Conservation (phyloP, 2,329 filamentous ascomycete species). For the Pseudocercospora vitis region DNA sequence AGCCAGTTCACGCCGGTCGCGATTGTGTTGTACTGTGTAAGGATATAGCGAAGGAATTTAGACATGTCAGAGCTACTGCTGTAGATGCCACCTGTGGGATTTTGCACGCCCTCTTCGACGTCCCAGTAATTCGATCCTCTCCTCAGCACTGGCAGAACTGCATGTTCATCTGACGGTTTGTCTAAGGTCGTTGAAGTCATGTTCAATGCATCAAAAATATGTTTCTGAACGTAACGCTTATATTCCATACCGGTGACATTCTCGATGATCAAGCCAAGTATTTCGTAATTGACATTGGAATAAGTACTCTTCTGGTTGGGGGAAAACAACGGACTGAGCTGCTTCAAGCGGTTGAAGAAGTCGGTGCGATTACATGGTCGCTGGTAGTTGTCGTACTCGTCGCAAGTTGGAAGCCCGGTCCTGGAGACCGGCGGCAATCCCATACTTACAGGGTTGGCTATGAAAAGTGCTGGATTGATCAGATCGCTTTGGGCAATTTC, state of each 20-base stretch:
- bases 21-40: conserved; percentile 45
- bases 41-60: conserved; percentile 46
- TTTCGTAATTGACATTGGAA: conserved; percentile 44
- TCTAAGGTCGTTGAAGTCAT: conserved; percentile 39
- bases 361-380: conserved; percentile 37
- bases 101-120: conserved; percentile 44
- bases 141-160: conserved; percentile 40
- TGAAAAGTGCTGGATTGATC: conserved; percentile 3
- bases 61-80: conserved; percentile 44
- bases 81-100: conserved; percentile 49
- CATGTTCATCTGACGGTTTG: conserved; percentile 38
- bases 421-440: conserved; percentile 41
- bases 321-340: conserved; percentile 41
- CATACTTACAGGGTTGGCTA: conserved; percentile 25
- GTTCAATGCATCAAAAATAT: conserved; percentile 43
- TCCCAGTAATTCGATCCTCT: conserved; percentile 33
- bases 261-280: conserved; percentile 45
- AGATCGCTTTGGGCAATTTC: conserved; percentile 37
- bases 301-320: conserved; percentile 47
- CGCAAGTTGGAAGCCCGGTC: conserved; percentile 38
- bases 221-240: conserved; percentile 40
- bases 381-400: conserved; percentile 37
- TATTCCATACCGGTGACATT: conserved; percentile 41
- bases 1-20: conserved; percentile 48
- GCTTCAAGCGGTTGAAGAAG: conserved; percentile 37